Base-by-base conservation (phyloP, 306 rosid genomes). In the Lotus japonicus region DNA sequence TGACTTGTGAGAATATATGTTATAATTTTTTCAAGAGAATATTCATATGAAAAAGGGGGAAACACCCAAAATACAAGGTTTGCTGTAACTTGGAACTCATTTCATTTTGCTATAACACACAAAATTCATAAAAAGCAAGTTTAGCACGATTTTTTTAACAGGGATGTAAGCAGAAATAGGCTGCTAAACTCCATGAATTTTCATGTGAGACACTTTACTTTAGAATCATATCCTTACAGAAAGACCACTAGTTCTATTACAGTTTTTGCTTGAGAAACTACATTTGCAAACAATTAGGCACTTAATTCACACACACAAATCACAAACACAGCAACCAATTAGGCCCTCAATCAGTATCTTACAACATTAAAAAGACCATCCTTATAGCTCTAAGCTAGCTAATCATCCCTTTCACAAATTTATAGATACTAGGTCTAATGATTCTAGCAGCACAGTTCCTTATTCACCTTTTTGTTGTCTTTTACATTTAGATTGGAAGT, bases 371-470 rank as follows among this genome's bases (percentile, higher is more conserved):
- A 7, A 18, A 42, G 51, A 44, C 6, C 43, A 54, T 73, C 26
- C 36, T 62, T 68, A 55, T 68, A 53, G 36, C 23, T 66, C 65
- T 42, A 61, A 67, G 70, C 38, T 70, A 57, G 15, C 51, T 63
- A 31, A 56, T 69, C 0, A 60, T 6, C 21, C 71, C 66, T 51
- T 58, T 12, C 70, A 60, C 35, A 68, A 50, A 17, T 68, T 50
- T 17, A 39, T 49, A 68, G 50, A 67, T 67, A 75, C 49, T 54
- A n/a, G 59, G 3, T 49, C 16, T 60, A 19, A 49, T 57, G 4
- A 74, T 38, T 39, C 11, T 26, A 41, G 44, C 71, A 76, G 7
- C 57, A 76, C 65, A 43, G 21, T 44, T 71, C 23, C 73, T 68
- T 68, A 61, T 54, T 74, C 10, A 26, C 28, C 28, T 68, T 35